phyloP scores from a whole-genome alignment of 2,329 filamentous ascomycete species.

The Bipolaris sorokiniana region DNA sequence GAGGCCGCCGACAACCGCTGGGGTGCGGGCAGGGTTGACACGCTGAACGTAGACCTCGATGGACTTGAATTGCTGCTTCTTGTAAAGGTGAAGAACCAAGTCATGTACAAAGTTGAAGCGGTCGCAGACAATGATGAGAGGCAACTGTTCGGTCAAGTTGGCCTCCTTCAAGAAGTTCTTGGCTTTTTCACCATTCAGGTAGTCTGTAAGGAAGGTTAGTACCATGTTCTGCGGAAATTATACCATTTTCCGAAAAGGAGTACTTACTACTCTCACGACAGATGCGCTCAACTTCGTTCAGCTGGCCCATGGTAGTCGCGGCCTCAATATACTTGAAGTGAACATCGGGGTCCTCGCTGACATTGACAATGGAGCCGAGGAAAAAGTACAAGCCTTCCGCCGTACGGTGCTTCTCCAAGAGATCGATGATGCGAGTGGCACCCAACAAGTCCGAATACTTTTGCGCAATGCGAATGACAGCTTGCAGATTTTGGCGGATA shows the following conservation, averaged over 20 bases:
- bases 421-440: conserved; percentile 83
- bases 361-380: conserved; percentile 95
- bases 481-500: conserved; percentile 94
- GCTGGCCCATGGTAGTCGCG: conserved; percentile 89
- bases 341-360: conserved; percentile 93
- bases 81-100: conserved; percentile 93
- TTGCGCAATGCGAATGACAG: conserved; percentile 92
- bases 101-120: conserved; percentile 99
- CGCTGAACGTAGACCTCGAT: conserved; percentile 98
- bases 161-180: conserved; percentile 99
- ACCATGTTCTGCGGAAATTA: not conserved
- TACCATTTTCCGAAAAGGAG: not conserved
- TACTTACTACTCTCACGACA: conserved; percentile 80
- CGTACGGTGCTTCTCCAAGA: conserved; percentile 97
- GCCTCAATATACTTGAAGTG: conserved; percentile 99
- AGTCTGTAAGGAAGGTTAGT: conserved; percentile 48
- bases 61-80: conserved; percentile 98
- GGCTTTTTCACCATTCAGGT: conserved; percentile 91
- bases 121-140: conserved; percentile 97
- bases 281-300: conserved; percentile 95
- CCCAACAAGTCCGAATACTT: conserved; percentile 97
- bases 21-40: conserved; percentile 89
- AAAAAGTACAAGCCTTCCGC: conserved; percentile 98
- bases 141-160: conserved; percentile 86
- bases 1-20: conserved; percentile 89